These are phyloP conservation scores for Pseudozyma sp. DNA, from an alignment of 1,284 basidiomycete species.

Conservation along the genomic window DNA sequence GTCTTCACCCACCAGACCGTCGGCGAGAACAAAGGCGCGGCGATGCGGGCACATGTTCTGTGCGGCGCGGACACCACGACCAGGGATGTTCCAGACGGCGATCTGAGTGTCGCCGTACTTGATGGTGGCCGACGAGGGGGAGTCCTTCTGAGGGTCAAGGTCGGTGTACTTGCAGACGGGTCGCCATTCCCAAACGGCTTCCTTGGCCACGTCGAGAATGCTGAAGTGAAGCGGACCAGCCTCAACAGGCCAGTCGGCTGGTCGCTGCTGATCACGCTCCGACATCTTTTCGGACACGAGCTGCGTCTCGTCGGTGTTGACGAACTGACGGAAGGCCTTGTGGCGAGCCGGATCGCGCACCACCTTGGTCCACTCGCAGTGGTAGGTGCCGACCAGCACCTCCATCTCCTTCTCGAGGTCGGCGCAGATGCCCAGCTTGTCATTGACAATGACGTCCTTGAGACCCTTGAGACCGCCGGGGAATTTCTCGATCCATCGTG, in stretches of 20 bases:
- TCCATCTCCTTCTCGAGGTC: constrained; percentile 81
- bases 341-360: constrained; percentile 74
- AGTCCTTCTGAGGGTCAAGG: constrained; percentile 72
- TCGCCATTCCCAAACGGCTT: constrained; percentile 76
- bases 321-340: constrained; percentile 77
- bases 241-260: constrained; percentile 78
- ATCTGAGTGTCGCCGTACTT: constrained; percentile 80
- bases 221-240: constrained; percentile 73
- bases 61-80: constrained; percentile 76
- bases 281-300: constrained; percentile 74
- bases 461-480: constrained; percentile 79
- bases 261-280: constrained; percentile 77
- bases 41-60: constrained; percentile 79
- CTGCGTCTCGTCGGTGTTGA: constrained; percentile 75
- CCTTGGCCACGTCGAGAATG: constrained; percentile 71
- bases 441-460: constrained; percentile 77
- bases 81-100: constrained; percentile 76
- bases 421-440: constrained; percentile 79
- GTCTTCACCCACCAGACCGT: constrained; percentile 73
- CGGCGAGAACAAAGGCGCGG: constrained; percentile 79
- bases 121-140: constrained; percentile 74
- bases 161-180: constrained; percentile 73
- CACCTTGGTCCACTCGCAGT: constrained; percentile 79
- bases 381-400: constrained; percentile 76
- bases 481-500: constrained; percentile 80